Percentiles rank a stretch among this genome's conserved stretches.
Evolutionary conservation across 129 eudicot genomes (phyloP).

Genomic region (Flaveria robusta): DNA sequence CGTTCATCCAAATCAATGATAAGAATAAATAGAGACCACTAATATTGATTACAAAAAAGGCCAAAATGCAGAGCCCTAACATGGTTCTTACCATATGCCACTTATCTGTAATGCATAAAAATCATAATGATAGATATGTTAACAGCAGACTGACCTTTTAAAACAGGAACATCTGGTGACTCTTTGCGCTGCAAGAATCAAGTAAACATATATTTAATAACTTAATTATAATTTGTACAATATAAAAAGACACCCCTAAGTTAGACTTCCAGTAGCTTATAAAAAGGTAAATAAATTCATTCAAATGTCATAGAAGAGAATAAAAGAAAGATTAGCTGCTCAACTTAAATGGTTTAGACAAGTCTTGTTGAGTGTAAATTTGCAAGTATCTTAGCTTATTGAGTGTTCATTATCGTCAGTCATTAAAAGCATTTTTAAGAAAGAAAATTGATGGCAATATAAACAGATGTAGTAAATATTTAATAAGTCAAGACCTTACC

Average conservation of each 20-base stretch:
- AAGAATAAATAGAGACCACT: background rate
- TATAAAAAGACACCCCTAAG: background rate
- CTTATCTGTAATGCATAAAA: background rate
- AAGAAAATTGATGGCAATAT: background rate
- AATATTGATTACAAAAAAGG: background rate
- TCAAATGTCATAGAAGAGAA: background rate
- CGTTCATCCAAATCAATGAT: background rate
- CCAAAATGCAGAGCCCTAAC: conserved; percentile 5
- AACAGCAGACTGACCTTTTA: conserved; percentile 47
- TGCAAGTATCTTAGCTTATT: conserved; percentile 15
- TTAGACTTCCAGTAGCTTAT: conserved; percentile 2
- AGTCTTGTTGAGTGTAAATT: conserved; percentile 19
- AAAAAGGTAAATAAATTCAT: conserved; percentile 12
- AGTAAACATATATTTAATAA: conserved; percentile 18
- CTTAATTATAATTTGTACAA: background rate
- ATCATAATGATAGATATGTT: conserved; percentile 2
- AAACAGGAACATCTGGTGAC: conserved; percentile 31
- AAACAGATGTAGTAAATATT: conserved; percentile 4
- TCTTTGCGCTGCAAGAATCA: conserved; percentile 49
- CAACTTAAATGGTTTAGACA: conserved; percentile 28
- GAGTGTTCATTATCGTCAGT: conserved; percentile 20
- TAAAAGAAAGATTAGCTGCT: conserved; percentile 23
- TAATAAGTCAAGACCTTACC: conserved; percentile 34
- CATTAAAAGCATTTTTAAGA: background rate
- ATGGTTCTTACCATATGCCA: background rate